These are phyloP conservation scores for Boechera divaricarpa DNA, from an alignment of 345 rosid species.

Conservation along the genomic window DNA sequence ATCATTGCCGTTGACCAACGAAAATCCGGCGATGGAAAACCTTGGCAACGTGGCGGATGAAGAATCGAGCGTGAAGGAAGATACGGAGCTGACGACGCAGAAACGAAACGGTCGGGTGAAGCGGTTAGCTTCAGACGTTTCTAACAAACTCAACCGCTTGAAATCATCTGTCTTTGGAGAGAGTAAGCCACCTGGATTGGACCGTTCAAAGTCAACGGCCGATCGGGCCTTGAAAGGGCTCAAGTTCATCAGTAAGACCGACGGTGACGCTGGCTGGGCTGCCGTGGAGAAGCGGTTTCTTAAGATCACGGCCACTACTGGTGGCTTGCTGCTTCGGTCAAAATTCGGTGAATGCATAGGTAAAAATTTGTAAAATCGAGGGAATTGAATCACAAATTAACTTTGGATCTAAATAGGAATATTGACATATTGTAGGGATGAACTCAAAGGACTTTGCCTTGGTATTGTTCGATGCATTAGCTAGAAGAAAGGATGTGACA, in stretches of 20 bases:
- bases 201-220: conserved; percentile 58
- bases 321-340: conserved; percentile 55
- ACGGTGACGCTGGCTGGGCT: conserved; percentile 62
- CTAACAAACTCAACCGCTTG: conserved; percentile 58
- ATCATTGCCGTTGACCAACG: conserved; percentile 38
- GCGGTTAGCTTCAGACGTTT: conserved; percentile 50
- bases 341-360: conserved; percentile 76
- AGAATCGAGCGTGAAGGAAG: conserved; percentile 39
- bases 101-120: conserved; percentile 49
- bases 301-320: conserved; percentile 53
- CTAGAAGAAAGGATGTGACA: conserved; percentile 51
- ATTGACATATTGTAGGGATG: conserved; percentile 56
- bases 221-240: conserved; percentile 65
- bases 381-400: background rate
- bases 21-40: conserved; percentile 41
- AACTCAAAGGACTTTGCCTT: conserved; percentile 67
- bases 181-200: conserved; percentile 47
- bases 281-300: conserved; percentile 62
- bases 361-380: conserved; percentile 19
- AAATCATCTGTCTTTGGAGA: conserved; percentile 47
- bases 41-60: conserved; percentile 36
- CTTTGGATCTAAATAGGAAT: background rate
- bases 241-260: conserved; percentile 64
- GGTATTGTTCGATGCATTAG: conserved; percentile 65
- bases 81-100: conserved; percentile 44